Evolutionary conservation across 2,329 filamentous ascomycete genomes (phyloP), one percentile per base, ranked within the genome.

Genomic region (Pseudocercospora fuligena): DNA sequence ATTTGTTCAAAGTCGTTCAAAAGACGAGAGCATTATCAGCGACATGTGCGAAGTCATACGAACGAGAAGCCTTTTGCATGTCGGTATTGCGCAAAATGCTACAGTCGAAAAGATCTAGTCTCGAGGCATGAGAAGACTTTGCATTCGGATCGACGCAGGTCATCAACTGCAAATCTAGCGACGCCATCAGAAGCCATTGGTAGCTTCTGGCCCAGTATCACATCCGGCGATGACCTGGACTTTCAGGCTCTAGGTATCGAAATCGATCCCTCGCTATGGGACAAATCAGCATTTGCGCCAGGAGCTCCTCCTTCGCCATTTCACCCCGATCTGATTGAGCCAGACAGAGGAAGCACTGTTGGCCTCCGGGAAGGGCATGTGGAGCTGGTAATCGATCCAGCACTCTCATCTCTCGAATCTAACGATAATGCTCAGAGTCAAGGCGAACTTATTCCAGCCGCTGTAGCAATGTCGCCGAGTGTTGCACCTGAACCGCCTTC

Each of bases 71-170:
- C 65, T 1, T 66, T 60, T 23, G 49, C 58, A 21, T 66, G 65
- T 46, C 60, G 57, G 12, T 66, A 53, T 57, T 66, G 65, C 21
- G 51, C 47, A 14, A 66, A 63, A 51, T 49, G 27, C 21, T 63
- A 60, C 29, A 58, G 60, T 9, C 56, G 56, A 5, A 66, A 56
- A 58, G 65, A 66, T 25, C 61, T 66, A 2, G 65, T 66, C 29
- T 61, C 60, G 3, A 40, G 65, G n/a, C 65, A 66, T 33, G 60
- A 66, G 36, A 66, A 66, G 49, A 66, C 65, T 1, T 36, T 66
- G 16, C 65, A 66, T 46, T 56, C 47, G 12, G 54, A 59, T 29
- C 19, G 63, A 40, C 46, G 49, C 12, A 33, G 25, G 21, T 25
- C 29, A 21, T 36, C 43, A 3, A 23, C 43, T 14, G 23, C 61